A percentile compares a stretch with the other conserved stretches of the same genome.
Evolutionary conservation across 257 asterid genomes (phyloP).

Genomic region (Anisodus tanguticus): DNA sequence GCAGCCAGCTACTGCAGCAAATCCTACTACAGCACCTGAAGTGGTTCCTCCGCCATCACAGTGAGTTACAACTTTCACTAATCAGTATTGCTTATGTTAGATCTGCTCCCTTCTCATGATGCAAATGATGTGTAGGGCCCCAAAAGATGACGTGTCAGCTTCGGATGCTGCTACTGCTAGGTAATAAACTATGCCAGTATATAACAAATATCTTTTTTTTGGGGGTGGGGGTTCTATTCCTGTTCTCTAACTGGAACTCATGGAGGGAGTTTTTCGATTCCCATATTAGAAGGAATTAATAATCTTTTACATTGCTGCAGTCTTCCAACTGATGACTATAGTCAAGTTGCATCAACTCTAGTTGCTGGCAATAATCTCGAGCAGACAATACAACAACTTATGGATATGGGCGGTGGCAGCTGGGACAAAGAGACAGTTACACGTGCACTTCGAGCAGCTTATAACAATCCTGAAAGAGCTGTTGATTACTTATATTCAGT

Average conservation of each 20-base stretch:
- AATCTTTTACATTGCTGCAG: slow-evolving; percentile 45
- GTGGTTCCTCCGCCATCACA: slow-evolving; percentile 48
- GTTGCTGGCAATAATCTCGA: slow-evolving; percentile 61
- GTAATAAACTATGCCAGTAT: slow-evolving; percentile 42
- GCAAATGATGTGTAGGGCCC: slow-evolving; percentile 47
- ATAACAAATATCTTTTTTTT: not conserved
- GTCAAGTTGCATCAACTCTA: slow-evolving; percentile 61
- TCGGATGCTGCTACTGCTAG: slow-evolving; percentile 48
- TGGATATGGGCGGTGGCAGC: slow-evolving; percentile 90
- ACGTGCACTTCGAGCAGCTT: slow-evolving; percentile 87
- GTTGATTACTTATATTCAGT: slow-evolving; percentile 68
- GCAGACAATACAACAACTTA: slow-evolving; percentile 67
- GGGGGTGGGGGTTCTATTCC: not conserved
- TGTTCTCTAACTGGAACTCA: not conserved
- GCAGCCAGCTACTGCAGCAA: slow-evolving; percentile 60
- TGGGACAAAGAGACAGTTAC: slow-evolving; percentile 82
- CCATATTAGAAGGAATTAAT: slow-evolving; percentile 29
- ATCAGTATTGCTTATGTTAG: slow-evolving; percentile 19
- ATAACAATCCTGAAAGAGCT: slow-evolving; percentile 70
- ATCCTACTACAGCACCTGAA: slow-evolving; percentile 55
- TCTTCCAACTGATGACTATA: slow-evolving; percentile 41
- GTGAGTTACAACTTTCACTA: slow-evolving; percentile 51
- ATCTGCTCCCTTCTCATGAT: slow-evolving; percentile 30
- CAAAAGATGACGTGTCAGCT: slow-evolving; percentile 47
- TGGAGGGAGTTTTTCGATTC: too few relatives aligned